A percentile compares a stretch with the other conserved stretches of the same genome.
Evolutionary conservation across 257 asterid genomes (phyloP).

Genomic region (Agastache rugosa): DNA sequence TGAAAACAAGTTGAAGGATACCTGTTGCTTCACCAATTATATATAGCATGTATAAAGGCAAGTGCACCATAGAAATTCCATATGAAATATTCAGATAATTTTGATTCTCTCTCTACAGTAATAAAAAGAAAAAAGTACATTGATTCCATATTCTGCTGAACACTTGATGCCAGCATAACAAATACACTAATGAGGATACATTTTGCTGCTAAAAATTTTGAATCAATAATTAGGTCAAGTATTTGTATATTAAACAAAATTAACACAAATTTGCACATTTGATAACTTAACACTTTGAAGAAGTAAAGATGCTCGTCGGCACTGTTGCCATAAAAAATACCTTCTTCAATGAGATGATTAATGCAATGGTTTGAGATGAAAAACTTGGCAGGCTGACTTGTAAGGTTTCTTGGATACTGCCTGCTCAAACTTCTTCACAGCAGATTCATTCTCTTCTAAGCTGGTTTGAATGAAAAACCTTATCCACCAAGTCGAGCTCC

Average conservation of each 20-base stretch:
- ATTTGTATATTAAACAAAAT: constrained; percentile 33
- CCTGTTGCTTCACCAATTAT: too few species aligned
- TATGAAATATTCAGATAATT: background rate
- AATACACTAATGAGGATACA: constrained; percentile 27
- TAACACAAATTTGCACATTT: constrained; percentile 33
- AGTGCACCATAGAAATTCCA: constrained; percentile 7
- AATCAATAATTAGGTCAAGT: constrained; percentile 36
- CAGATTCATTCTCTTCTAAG: constrained; percentile 84
- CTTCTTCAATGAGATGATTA: constrained; percentile 37
- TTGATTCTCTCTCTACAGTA: constrained; percentile 6
- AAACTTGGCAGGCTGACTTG: constrained; percentile 77
- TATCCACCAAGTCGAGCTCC: constrained; percentile 90
- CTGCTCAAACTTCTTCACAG: constrained; percentile 73
- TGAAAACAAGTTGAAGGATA: background rate
- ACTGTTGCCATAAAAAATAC: constrained; percentile 33
- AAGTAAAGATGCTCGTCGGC: constrained; percentile 41
- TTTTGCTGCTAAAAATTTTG: constrained; percentile 36
- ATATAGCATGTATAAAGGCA: too few species aligned
- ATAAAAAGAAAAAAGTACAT: constrained; percentile 30
- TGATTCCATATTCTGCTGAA: constrained; percentile 20
- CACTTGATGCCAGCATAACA: constrained; percentile 32
- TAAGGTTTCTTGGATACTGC: constrained; percentile 60
- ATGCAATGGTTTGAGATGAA: constrained; percentile 83
- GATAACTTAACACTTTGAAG: constrained; percentile 26
- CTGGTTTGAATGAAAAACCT: constrained; percentile 77